Percentiles rank a stretch among this genome's conserved stretches.
phyloP scores from a whole-genome alignment of 805 yeast species.

The Yamadazyma paraphyllophila region DNA sequence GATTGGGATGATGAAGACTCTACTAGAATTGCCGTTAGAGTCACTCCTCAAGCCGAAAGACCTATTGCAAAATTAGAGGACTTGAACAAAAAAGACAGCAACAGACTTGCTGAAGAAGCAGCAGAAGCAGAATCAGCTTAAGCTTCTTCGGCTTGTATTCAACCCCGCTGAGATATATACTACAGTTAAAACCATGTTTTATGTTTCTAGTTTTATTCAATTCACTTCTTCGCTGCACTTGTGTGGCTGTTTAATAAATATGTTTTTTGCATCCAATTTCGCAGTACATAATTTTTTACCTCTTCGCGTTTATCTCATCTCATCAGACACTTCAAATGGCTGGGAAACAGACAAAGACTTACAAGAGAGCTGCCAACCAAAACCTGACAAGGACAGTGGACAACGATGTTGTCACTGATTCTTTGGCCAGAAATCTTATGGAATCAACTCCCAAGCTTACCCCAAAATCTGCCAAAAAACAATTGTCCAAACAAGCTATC shows the following conservation, averaged over 20 bases:
- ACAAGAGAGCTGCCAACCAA: slow-evolving; percentile 53
- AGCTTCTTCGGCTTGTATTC: no score
- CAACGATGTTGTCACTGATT: slow-evolving; percentile 65
- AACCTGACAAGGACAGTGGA: slow-evolving; percentile 56
- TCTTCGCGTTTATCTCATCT: slow-evolving; percentile 9
- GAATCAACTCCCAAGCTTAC: slow-evolving; percentile 58
- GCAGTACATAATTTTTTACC: not conserved
- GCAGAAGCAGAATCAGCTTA: no score
- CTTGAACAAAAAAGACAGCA: slow-evolving; percentile 29
- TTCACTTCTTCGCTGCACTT: not conserved
- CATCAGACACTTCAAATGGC: not conserved
- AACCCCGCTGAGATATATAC: no score
- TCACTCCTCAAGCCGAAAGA: slow-evolving; percentile 41
- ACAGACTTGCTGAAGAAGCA: slow-evolving; percentile 8
- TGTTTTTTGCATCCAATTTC: slow-evolving; percentile 2
- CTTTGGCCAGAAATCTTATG: slow-evolving; percentile 66
- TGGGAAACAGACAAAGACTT: slow-evolving; percentile 50
- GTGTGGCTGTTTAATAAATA: not conserved
- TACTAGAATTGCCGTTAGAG: slow-evolving; percentile 35
- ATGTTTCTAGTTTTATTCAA: not conserved
- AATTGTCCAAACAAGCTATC: slow-evolving; percentile 49
- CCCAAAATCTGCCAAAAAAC: slow-evolving; percentile 53
- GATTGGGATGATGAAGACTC: slow-evolving; percentile 32
- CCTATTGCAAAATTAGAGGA: slow-evolving; percentile 35
- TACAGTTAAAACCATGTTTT: not conserved